Conservation (phyloP, 441 rosid genomes). For the California macrophylla region DNA sequence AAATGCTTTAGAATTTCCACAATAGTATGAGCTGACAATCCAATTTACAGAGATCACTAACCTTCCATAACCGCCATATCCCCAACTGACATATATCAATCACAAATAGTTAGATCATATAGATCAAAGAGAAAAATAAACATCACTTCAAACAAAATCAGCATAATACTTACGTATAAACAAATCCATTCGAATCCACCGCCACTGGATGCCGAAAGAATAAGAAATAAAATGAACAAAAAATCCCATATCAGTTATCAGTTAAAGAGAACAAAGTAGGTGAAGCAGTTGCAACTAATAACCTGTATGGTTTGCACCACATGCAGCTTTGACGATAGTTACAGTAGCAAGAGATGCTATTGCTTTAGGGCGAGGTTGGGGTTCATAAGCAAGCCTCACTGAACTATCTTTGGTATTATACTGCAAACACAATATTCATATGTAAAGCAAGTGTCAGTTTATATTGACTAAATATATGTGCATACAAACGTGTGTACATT, state of each 20-base stretch:
- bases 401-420: constrained; percentile 85
- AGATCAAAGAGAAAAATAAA: constrained; percentile 8
- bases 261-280: neutral
- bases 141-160: neutral
- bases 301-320: constrained; percentile 95
- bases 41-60: constrained; percentile 24
- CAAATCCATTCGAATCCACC: constrained; percentile 72
- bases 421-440: constrained; percentile 31
- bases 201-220: constrained; percentile 55
- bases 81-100: constrained; percentile 55
- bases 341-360: constrained; percentile 63
- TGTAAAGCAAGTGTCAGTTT: neutral
- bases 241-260: constrained; percentile 12
- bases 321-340: constrained; percentile 83
- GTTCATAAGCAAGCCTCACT: constrained; percentile 78
- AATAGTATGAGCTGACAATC: constrained; percentile 5
- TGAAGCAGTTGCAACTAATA: constrained; percentile 7
- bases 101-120: constrained; percentile 4
- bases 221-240: constrained; percentile 8
- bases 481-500: neutral
- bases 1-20: constrained; percentile 2
- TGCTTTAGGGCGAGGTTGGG: constrained; percentile 83
- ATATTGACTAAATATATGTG: neutral
- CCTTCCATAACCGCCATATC: constrained; percentile 98
- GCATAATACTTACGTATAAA: constrained; percentile 71